Evolutionary conservation across 305 asterid species (phyloP).

Genomic region (Solanum hybrid): DNA sequence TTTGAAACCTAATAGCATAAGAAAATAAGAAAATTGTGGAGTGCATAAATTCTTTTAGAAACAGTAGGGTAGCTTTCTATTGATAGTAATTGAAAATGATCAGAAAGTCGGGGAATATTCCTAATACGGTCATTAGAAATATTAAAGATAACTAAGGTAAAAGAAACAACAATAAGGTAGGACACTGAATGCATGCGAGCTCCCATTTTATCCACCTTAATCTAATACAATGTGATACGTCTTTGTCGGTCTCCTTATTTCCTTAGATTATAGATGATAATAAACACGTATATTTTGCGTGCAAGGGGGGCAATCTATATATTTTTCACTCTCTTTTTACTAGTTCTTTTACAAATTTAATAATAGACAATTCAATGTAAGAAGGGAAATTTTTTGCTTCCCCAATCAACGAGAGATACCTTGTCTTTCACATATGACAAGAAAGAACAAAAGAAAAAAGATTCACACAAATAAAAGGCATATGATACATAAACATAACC

Average conservation of each 20-base stretch:
- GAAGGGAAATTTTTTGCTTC: neutral
- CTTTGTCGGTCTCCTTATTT: neutral
- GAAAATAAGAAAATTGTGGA: too few species aligned
- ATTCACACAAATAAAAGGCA: too few species aligned
- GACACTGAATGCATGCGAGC: neutral
- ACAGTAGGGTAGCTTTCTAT: too few species aligned
- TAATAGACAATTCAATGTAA: neutral
- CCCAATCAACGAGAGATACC: too few species aligned
- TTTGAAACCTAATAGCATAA: too few species aligned
- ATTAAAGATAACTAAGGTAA: neutral
- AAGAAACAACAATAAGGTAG: neutral
- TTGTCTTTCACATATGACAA: too few species aligned
- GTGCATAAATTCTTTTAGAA: too few species aligned
- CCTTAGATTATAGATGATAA: too few species aligned
- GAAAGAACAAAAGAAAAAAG: too few species aligned
- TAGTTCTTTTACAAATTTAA: too few species aligned
- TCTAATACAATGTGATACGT: neutral
- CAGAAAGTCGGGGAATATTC: neutral
- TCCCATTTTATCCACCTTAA: neutral
- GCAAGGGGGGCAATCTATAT: neutral
- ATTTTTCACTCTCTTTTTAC: neutral
- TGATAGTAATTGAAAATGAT: too few species aligned
- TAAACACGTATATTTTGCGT: too few species aligned
- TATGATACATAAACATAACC: neutral
- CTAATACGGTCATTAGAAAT: neutral